Evolutionary conservation across 495 filamentous ascomycete genomes (phyloP).

Genomic region (Margaritispora aquatica): DNA sequence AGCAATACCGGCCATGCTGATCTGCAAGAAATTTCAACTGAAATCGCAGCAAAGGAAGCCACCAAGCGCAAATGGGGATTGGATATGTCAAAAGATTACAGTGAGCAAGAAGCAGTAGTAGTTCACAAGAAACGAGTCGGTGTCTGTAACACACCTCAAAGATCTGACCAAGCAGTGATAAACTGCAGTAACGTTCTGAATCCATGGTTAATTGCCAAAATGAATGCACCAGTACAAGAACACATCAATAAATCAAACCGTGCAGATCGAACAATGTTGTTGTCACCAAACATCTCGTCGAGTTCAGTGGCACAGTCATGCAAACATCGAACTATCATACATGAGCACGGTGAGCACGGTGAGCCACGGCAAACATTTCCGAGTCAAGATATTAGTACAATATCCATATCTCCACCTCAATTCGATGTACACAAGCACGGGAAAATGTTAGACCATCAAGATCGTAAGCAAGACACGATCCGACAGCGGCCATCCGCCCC

Average conservation of each 20-base stretch:
- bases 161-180: not conserved
- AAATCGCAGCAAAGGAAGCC: not conserved
- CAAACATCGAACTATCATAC: no score
- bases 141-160: not conserved
- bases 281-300: slow-evolving; percentile 16
- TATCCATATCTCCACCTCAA: no score
- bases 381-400: no score
- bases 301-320: slow-evolving; percentile 8
- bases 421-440: no score
- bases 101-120: slow-evolving; percentile 19
- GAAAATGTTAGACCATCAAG: no score
- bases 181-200: slow-evolving; percentile 29
- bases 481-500: no score
- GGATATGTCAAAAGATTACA: slow-evolving; percentile 32
- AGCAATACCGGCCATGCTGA: not conserved
- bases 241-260: not conserved
- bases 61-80: slow-evolving; percentile 26
- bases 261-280: not conserved
- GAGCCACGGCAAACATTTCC: no score
- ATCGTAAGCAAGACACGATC: no score
- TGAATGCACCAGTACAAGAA: slow-evolving; percentile 35
- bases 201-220: slow-evolving; percentile 56
- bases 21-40: not conserved
- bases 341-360: no score
- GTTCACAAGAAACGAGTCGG: slow-evolving; percentile 18